Evolutionary conservation across 768 basidiomycete species (phyloP), one percentile per base, ranked within the genome.

Genomic region (Agaricus subrufescens): DNA sequence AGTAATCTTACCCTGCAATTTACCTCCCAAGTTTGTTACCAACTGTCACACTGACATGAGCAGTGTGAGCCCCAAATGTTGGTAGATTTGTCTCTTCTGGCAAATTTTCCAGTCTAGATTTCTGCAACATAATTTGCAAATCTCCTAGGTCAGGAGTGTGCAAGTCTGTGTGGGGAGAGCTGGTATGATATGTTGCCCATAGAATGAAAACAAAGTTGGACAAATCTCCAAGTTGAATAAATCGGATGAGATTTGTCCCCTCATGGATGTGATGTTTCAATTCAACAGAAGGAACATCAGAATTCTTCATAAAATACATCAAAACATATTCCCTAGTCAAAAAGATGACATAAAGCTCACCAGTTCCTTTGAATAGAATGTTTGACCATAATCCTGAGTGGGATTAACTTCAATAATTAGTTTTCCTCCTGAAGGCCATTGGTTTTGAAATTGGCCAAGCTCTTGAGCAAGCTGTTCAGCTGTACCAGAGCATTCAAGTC

Each of bases 211-310:
- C 66, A 55, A 66, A 73, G 29, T 75, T 66, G 15, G 72, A 66
- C 60, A 81, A 66, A 48, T 63, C 63, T 5, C 71, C 70, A 14
- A 85, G 65, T 34, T 83, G 82, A 43, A 83, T 76, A 53, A 83
- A 72, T 38, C 75, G 73, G 52, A 85, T 64, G 4, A 70, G 63
- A 64, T 84, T 85, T 39, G 58, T 64, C 8, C 82, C 83, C 42
- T 72, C 68, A 31, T 60, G 67, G 1, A 83, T 61, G 57, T 63
- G 67, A 3, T 68, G 46, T 40, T 79, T 77, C 46, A 83, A 67
- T 29, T 58, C 48, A 42, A 56, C 30, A 50, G 15, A 56, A n/a
- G 55, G 39, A n/a, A 49, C 23, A 14, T 4, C 39, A 49, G 54
- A 56, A 48, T 44, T 47, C 54, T 49, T 38, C 25, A 27, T 25